phyloP scores from a whole-genome alignment of 495 filamentous ascomycete genomes.

The Penicillium samsonianum region DNA sequence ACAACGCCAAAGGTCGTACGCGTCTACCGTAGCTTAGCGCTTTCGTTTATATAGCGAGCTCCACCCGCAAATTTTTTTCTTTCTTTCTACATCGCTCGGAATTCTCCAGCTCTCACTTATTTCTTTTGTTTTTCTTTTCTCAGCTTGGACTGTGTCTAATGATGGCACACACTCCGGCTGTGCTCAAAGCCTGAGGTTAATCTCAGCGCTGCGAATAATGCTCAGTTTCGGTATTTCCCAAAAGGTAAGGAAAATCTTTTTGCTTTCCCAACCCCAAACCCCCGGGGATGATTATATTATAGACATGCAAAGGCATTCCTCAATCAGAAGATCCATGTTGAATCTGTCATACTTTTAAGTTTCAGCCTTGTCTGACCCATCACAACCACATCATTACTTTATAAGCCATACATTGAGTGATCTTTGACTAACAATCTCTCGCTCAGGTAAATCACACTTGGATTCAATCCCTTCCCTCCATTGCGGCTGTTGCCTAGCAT shows the following conservation, averaged over 20 bases:
- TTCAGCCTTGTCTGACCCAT: slow-evolving; percentile 98
- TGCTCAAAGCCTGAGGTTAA: neutral
- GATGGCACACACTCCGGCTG: slow-evolving; percentile 7
- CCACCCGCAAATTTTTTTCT: slow-evolving; percentile 46
- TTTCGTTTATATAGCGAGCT: slow-evolving; percentile 29
- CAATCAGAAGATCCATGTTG: slow-evolving; percentile 89
- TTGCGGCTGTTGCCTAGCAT: slow-evolving; percentile 49
- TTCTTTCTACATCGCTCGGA: slow-evolving; percentile 26
- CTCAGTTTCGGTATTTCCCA: slow-evolving; percentile 13
- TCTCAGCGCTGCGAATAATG: neutral
- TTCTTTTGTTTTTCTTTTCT: slow-evolving; percentile 16
- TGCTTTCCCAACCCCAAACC: slow-evolving; percentile 21
- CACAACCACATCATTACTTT: slow-evolving; percentile 28
- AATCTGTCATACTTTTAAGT: slow-evolving; percentile 75
- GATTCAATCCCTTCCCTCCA: slow-evolving; percentile 17
- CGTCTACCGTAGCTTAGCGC: slow-evolving; percentile 19
- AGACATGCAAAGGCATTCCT: slow-evolving; percentile 95
- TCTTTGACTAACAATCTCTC: slow-evolving; percentile 44
- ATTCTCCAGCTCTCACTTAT: slow-evolving; percentile 20
- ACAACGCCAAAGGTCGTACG: slow-evolving; percentile 10
- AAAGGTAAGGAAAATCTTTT: slow-evolving; percentile 59
- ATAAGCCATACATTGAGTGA: slow-evolving; percentile 23
- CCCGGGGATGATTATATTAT: slow-evolving; percentile 74
- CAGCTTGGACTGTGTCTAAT: slow-evolving; percentile 17
- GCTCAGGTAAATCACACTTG: slow-evolving; percentile 56